Base-by-base conservation (phyloP, 805 yeast species). In the Candida gorgasii region DNA sequence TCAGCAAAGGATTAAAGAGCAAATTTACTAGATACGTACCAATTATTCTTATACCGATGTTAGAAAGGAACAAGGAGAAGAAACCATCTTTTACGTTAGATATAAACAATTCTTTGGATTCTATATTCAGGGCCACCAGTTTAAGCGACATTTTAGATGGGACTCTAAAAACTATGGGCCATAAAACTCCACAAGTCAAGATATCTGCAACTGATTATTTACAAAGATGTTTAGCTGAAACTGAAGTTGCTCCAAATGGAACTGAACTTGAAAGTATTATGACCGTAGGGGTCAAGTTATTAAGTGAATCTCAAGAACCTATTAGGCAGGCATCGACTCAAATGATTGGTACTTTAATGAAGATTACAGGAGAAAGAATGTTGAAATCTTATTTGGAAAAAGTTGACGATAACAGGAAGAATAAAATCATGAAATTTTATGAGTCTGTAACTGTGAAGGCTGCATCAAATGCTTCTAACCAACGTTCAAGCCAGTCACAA, bases 31-130 rank as follows among this genome's bases (percentile, higher is more conserved):
- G 68, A 46, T 84, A 85, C 58, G 75, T 69, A 33, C 45, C 68
- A 0, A 53, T 73, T 1, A 74, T 87, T 1, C 66, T 88, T 18
- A 62, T 65, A 2, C 82, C 93, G 0, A 61, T 86, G 44, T 62
- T 93, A 32, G 97, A 89, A 50, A 75, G 97, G 52, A 78, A 87
- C 11, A 90, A 89, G 57, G 99, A 93, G 59, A 89, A 86, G 68
- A 92, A 92, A 55, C 82, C 78, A 18, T 68, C 83, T 3, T 93
- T 89, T 0, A 68, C 85, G 2, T 89, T 83, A 17, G 84, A 93
- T 0, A 67, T 92, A n/a, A 69, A 72, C 14, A 63, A 60, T 18
- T 83, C 92, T 0, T 67, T 90, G 40, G 86, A 83, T 59, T 76
- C 85, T 0, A 72, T 86, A 3, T 85, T 82, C 50, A 55, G 54